Percentiles rank a stretch among this genome's conserved stretches.
Conservation (phyloP, 148 eudicot species). For the Chenopodium album region DNA sequence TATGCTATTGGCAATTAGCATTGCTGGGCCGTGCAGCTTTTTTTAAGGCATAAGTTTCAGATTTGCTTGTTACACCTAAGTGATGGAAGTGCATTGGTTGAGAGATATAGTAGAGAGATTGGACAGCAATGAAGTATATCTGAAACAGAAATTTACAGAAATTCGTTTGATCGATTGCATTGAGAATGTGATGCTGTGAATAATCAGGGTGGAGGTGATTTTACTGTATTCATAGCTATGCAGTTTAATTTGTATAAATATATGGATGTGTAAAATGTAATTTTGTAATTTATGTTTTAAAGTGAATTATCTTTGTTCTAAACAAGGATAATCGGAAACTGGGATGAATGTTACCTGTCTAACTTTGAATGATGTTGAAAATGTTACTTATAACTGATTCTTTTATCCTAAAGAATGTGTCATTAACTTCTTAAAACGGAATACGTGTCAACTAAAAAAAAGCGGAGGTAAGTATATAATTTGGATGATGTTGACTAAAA, state of each 20-base stretch:
- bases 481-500: no score
- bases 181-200: not conserved
- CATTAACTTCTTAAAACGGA: no score
- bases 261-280: not conserved
- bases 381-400: no score
- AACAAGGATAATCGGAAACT: not conserved
- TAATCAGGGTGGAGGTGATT: not conserved
- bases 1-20: not conserved
- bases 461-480: no score
- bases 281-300: not conserved
- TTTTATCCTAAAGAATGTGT: no score
- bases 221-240: not conserved
- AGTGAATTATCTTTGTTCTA: not conserved
- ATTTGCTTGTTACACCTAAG: not conserved
- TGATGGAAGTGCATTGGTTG: not conserved
- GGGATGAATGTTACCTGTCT: no score
- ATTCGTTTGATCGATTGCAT: not conserved
- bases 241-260: not conserved
- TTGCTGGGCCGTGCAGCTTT: not conserved
- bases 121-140: not conserved
- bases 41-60: not conserved
- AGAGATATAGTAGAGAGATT: not conserved
- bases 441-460: no score
- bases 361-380: no score
- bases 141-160: not conserved